Evolutionary conservation across 1,139 yeast species (phyloP).

Genomic region (Hansenula lynferdii): DNA sequence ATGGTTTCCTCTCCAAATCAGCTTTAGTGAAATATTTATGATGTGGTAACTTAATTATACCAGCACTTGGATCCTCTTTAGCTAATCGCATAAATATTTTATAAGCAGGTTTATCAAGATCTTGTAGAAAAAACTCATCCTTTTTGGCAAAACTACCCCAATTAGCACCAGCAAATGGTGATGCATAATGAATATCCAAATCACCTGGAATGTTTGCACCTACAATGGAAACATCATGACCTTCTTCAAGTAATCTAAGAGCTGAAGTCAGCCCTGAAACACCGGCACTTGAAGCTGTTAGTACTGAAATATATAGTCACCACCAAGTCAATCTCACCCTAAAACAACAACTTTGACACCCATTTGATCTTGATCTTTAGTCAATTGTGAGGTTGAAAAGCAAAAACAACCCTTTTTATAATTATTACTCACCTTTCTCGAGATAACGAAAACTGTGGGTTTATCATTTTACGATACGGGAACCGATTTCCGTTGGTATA

Average conservation of each 20-base stretch:
- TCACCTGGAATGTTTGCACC: constrained; percentile 53
- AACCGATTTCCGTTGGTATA: too few relatives aligned
- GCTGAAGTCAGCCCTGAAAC: constrained; percentile 63
- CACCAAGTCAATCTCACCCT: too few relatives aligned
- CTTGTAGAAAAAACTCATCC: constrained; percentile 33
- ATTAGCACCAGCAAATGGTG: constrained; percentile 75
- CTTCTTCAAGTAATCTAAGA: constrained; percentile 36
- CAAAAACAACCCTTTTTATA: too few relatives aligned
- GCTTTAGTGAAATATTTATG: constrained; percentile 43
- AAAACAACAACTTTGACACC: background rate
- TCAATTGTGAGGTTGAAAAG: too few relatives aligned
- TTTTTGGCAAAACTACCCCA: constrained; percentile 52
- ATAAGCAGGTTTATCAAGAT: constrained; percentile 43
- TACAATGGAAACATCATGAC: constrained; percentile 37
- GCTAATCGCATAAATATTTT: constrained; percentile 37
- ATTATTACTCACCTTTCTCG: too few relatives aligned
- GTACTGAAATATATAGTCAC: too few relatives aligned
- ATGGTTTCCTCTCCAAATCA: background rate
- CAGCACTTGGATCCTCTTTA: constrained; percentile 40
- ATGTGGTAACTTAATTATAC: constrained; percentile 43
- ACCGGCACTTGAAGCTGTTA: constrained; percentile 38
- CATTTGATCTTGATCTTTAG: too few relatives aligned
- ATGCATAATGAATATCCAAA: constrained; percentile 42
- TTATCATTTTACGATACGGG: too few relatives aligned
- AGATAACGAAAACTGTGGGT: too few relatives aligned